A percentile compares a stretch with the other conserved stretches of the same genome.
Evolutionary conservation across 306 rosid genomes (phyloP).

Genomic region (Begonia peltatifolia): DNA sequence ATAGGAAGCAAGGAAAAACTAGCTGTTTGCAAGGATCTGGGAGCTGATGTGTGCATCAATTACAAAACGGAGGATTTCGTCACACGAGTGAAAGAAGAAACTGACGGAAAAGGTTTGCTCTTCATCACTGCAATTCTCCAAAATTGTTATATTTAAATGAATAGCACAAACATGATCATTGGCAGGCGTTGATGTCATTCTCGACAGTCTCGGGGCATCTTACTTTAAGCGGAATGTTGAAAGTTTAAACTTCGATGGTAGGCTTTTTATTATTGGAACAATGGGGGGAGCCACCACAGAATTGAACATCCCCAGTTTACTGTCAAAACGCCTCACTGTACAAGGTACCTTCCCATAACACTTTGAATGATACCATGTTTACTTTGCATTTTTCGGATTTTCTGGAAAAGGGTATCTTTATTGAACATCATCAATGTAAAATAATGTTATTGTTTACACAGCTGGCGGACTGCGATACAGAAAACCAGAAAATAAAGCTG

Average conservation of each 20-base stretch:
- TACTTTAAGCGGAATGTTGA: slow-evolving; percentile 60
- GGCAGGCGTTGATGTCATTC: slow-evolving; percentile 90
- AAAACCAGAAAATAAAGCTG: slow-evolving; percentile 62
- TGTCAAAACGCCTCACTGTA: slow-evolving; percentile 76
- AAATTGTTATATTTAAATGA: too few relatives aligned
- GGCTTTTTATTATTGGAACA: slow-evolving; percentile 71
- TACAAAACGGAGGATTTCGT: slow-evolving; percentile 91
- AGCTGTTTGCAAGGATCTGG: slow-evolving; percentile 62
- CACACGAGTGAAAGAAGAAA: slow-evolving; percentile 74
- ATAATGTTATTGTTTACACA: slow-evolving; percentile 18
- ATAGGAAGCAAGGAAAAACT: slow-evolving; percentile 77
- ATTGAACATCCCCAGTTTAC: slow-evolving; percentile 35
- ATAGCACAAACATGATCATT: background rate
- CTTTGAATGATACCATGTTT: too few relatives aligned
- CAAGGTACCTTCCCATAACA: slow-evolving; percentile 36
- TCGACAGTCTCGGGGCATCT: slow-evolving; percentile 75
- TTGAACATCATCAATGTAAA: background rate
- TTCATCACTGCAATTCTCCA: background rate
- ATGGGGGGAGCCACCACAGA: slow-evolving; percentile 53
- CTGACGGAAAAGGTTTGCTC: slow-evolving; percentile 68
- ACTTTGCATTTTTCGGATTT: too few relatives aligned
- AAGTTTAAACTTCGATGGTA: slow-evolving; percentile 72
- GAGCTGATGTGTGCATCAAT: slow-evolving; percentile 81
- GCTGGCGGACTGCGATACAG: slow-evolving; percentile 75
- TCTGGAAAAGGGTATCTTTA: background rate